Percentiles rank a stretch among this genome's conserved stretches.
phyloP scores from a whole-genome alignment of 805 yeast genomes.

The Yarrowia deformans region DNA sequence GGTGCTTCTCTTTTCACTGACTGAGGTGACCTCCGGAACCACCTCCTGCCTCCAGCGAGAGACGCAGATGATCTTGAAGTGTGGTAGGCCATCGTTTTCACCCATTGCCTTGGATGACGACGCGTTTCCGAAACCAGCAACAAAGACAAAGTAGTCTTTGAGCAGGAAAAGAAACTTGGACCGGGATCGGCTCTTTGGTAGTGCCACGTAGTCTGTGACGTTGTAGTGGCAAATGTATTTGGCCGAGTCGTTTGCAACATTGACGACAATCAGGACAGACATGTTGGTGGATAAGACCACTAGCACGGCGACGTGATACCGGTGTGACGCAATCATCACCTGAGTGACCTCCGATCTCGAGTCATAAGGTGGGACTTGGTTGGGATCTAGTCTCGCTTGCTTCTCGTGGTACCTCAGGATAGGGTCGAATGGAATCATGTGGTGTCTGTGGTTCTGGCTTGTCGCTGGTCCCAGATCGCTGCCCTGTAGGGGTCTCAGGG shows the following conservation, averaged over 20 bases:
- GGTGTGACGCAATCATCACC: conserved; percentile 15
- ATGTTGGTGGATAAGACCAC: conserved; percentile 4
- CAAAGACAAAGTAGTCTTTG: conserved; percentile 14
- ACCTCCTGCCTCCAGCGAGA: conserved; percentile 23
- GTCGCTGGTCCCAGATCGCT: not conserved
- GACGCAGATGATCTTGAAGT: conserved; percentile 22
- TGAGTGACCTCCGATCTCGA: not conserved
- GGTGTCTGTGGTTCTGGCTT: conserved; percentile 2
- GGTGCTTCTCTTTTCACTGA: conserved; percentile 12
- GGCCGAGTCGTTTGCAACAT: conserved; percentile 2
- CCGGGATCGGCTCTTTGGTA: conserved; percentile 16
- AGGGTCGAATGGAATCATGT: not conserved
- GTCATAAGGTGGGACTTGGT: conserved; percentile 2
- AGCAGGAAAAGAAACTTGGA: conserved; percentile 16
- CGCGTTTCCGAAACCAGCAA: conserved; percentile 22
- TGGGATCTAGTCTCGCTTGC: not conserved
- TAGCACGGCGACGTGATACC: conserved; percentile 10
- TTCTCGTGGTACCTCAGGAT: conserved; percentile 11
- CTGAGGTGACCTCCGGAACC: conserved; percentile 1
- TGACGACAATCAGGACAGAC: conserved; percentile 10
- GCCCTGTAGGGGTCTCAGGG: not conserved
- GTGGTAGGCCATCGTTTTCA: conserved; percentile 14
- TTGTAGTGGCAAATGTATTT: conserved; percentile 28
- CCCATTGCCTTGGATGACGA: conserved; percentile 7
- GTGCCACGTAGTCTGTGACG: conserved; percentile 2